phyloP scores from a whole-genome alignment of 768 basidiomycete species.

The Sarcodon aspratus region DNA sequence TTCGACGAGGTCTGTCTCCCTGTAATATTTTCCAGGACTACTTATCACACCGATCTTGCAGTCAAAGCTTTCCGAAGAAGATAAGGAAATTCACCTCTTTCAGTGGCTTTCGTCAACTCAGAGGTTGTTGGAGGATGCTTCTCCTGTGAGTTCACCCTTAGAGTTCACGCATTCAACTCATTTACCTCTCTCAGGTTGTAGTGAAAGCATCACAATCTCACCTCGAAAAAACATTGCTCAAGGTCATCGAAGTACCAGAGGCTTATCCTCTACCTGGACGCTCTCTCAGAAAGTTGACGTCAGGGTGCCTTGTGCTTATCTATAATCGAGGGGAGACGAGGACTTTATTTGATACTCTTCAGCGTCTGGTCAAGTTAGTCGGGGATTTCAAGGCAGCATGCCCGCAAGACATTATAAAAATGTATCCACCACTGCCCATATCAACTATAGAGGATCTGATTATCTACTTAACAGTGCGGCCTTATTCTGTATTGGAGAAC shows the following conservation, averaged over 20 bases:
- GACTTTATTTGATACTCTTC: slow-evolving; percentile 79
- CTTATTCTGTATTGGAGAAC: slow-evolving; percentile 78
- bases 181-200: slow-evolving; percentile 34
- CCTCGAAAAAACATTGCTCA: slow-evolving; percentile 54
- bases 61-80: slow-evolving; percentile 62
- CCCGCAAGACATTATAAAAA: not conserved
- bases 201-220: slow-evolving; percentile 53
- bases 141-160: slow-evolving; percentile 33
- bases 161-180: not conserved
- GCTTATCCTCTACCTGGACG: slow-evolving; percentile 80
- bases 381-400: slow-evolving; percentile 50
- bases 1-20: not conserved
- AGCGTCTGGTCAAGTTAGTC: slow-evolving; percentile 63
- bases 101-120: slow-evolving; percentile 71
- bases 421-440: not conserved
- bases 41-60: slow-evolving; percentile 13
- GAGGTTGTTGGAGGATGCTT: slow-evolving; percentile 36
- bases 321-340: slow-evolving; percentile 77
- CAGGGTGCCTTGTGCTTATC: slow-evolving; percentile 62
- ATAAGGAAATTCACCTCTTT: slow-evolving; percentile 74
- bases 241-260: slow-evolving; percentile 51
- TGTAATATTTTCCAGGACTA: no score
- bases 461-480: slow-evolving; percentile 44
- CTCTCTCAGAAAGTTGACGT: slow-evolving; percentile 68
- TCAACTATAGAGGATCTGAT: not conserved